Evolutionary conservation across 768 basidiomycete genomes (phyloP).

Genomic region (Pleurotus djamor): DNA sequence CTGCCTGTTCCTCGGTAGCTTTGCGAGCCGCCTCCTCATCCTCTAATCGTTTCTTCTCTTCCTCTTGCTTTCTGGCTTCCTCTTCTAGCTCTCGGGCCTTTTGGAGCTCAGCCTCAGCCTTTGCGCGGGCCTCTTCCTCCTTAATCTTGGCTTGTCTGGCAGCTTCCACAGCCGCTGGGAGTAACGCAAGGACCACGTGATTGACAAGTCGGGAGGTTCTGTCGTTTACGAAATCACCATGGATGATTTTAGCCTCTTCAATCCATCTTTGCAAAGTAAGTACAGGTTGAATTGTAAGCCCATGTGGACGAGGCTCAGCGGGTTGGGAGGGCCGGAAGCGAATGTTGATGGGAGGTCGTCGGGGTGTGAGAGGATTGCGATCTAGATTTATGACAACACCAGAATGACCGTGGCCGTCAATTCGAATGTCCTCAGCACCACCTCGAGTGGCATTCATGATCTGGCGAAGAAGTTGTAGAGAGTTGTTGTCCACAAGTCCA

Average conservation of each 20-base stretch:
- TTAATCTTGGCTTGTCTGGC: slow-evolving; percentile 53
- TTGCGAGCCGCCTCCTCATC: slow-evolving; percentile 26
- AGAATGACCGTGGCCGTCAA: slow-evolving; percentile 77
- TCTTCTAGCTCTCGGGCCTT: slow-evolving; percentile 34
- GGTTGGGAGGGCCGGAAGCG: slow-evolving; percentile 49
- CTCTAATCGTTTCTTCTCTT: slow-evolving; percentile 32
- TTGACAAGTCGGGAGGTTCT: slow-evolving; percentile 65
- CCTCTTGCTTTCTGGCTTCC: slow-evolving; percentile 35
- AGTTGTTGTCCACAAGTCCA: slow-evolving; percentile 77
- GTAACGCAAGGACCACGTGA: slow-evolving; percentile 69
- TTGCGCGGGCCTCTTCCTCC: slow-evolving; percentile 50
- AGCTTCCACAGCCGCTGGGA: slow-evolving; percentile 78
- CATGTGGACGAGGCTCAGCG: slow-evolving; percentile 36
- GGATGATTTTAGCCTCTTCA: slow-evolving; percentile 82
- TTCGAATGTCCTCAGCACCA: slow-evolving; percentile 65
- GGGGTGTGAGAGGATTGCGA: slow-evolving; percentile 47
- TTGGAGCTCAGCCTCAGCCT: background rate
- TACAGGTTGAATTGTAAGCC: slow-evolving; percentile 72
- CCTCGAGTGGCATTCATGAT: slow-evolving; percentile 63
- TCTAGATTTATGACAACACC: slow-evolving; percentile 61
- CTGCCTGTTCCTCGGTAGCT: slow-evolving; percentile 25
- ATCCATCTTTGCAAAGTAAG: slow-evolving; percentile 86
- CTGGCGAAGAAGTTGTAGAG: slow-evolving; percentile 81
- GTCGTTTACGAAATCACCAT: slow-evolving; percentile 71
- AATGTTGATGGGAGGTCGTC: slow-evolving; percentile 48